Percentiles rank a stretch among this genome's conserved stretches.
Conservation (phyloP, 345 rosid species). For the Iberis pinnata region DNA sequence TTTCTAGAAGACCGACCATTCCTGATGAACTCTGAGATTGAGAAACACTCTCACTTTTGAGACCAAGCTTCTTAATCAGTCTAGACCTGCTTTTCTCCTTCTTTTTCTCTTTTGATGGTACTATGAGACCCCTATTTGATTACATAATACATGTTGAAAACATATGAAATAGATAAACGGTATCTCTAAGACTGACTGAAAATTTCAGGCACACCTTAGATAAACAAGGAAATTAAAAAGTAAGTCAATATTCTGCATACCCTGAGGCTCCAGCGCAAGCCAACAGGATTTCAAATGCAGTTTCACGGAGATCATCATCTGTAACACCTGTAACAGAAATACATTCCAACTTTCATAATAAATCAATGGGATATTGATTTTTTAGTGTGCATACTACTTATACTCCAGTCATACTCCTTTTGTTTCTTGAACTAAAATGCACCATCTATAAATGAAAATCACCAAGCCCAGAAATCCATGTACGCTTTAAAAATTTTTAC, state of each 20-base stretch:
- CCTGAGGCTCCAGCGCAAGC: constrained; percentile 98
- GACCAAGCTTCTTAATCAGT: constrained; percentile 91
- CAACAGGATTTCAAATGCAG: constrained; percentile 86
- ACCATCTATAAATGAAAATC: neutral
- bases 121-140: constrained; percentile 69
- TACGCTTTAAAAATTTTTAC: neutral
- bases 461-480: neutral
- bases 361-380: neutral
- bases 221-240: constrained; percentile 15
- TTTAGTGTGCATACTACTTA: constrained; percentile 1
- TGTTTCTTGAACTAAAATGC: neutral
- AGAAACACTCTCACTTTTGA: constrained; percentile 51
- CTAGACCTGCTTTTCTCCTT: constrained; percentile 68
- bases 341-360: constrained; percentile 6
- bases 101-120: constrained; percentile 85
- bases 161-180: constrained; percentile 7
- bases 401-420: constrained; percentile 3
- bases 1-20: constrained; percentile 72
- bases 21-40: constrained; percentile 68
- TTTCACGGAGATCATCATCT: constrained; percentile 92
- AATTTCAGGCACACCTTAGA: constrained; percentile 1
- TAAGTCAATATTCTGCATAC: constrained; percentile 36
- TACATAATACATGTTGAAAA: constrained; percentile 14
- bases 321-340: constrained; percentile 50
- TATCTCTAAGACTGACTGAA: neutral